Conservation (phyloP, 2,329 filamentous ascomycete species). For the Ceratocystis colombiana region DNA sequence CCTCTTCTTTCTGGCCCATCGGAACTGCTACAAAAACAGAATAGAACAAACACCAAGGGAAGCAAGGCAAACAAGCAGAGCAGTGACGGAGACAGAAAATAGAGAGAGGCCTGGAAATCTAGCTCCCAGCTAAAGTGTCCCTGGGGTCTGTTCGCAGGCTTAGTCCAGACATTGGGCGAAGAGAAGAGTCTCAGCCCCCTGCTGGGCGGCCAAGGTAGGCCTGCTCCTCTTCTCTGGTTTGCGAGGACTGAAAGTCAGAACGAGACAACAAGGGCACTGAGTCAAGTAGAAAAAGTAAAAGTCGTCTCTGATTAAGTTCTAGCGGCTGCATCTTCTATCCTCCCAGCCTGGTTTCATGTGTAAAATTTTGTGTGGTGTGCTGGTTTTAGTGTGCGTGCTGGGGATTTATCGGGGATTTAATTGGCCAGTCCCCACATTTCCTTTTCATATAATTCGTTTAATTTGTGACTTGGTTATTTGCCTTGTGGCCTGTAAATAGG, state of each 20-base stretch:
- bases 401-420: neutral
- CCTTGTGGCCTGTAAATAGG: conserved; percentile 6
- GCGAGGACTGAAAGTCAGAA: neutral
- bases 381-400: neutral
- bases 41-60: no score
- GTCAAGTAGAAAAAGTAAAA: neutral
- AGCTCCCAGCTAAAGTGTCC: neutral
- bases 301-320: neutral
- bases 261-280: neutral
- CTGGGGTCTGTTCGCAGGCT: conserved; percentile 18
- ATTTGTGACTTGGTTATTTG: neutral
- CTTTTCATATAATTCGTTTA: neutral
- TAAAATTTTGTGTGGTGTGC: neutral
- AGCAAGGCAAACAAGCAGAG: neutral
- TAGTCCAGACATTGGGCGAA: conserved; percentile 20
- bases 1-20: neutral
- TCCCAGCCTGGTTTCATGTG: neutral
- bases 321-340: neutral
- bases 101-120: neutral
- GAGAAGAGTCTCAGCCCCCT: conserved; percentile 20
- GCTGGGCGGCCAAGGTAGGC: neutral
- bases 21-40: no score
- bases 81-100: neutral
- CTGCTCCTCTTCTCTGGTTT: neutral
- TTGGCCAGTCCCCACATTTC: neutral